Conservation (phyloP, 2,329 filamentous ascomycete genomes). For the Domatiomyces globalis region DNA sequence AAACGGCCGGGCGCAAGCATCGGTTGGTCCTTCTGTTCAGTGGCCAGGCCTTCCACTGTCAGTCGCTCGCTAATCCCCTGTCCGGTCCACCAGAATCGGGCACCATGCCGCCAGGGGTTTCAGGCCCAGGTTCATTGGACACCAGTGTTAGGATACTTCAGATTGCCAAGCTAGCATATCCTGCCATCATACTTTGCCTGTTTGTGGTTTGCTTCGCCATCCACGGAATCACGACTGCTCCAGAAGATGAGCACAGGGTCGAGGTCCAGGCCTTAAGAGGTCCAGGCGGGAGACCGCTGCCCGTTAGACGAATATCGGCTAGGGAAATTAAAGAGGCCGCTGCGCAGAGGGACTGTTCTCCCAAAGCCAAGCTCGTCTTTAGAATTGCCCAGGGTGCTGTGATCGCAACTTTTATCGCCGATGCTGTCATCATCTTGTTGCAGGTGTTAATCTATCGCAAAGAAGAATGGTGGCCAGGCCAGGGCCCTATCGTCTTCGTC, state of each 20-base stretch:
- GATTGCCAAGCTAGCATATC: slow-evolving; percentile 37
- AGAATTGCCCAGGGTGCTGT: slow-evolving; percentile 58
- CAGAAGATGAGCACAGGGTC: slow-evolving; percentile 30
- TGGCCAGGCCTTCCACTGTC: slow-evolving; percentile 1
- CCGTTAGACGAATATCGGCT: slow-evolving; percentile 45
- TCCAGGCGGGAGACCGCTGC: slow-evolving; percentile 79
- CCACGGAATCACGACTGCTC: slow-evolving; percentile 43
- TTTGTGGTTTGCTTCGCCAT: slow-evolving; percentile 49
- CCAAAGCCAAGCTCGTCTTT: slow-evolving; percentile 56
- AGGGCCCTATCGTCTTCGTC: slow-evolving; percentile 66
- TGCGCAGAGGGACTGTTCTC: slow-evolving; percentile 44
- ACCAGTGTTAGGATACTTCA: slow-evolving; percentile 11
- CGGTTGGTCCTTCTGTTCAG: neutral
- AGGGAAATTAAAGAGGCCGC: slow-evolving; percentile 34
- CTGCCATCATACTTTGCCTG: slow-evolving; percentile 49
- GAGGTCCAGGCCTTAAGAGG: slow-evolving; percentile 34
- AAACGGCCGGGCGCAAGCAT: neutral
- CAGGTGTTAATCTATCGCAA: slow-evolving; percentile 56
- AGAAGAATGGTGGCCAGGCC: slow-evolving; percentile 68
- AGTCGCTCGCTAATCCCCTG: neutral
- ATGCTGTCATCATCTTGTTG: slow-evolving; percentile 56
- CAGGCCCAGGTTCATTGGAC: slow-evolving; percentile 3
- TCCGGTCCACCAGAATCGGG: slow-evolving; percentile 8
- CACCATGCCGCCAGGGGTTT: slow-evolving; percentile 1
- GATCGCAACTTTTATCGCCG: slow-evolving; percentile 60